These are phyloP conservation scores for Claviceps humidiphila DNA, from an alignment of 2,329 filamentous ascomycete genomes.

Conservation along the genomic window DNA sequence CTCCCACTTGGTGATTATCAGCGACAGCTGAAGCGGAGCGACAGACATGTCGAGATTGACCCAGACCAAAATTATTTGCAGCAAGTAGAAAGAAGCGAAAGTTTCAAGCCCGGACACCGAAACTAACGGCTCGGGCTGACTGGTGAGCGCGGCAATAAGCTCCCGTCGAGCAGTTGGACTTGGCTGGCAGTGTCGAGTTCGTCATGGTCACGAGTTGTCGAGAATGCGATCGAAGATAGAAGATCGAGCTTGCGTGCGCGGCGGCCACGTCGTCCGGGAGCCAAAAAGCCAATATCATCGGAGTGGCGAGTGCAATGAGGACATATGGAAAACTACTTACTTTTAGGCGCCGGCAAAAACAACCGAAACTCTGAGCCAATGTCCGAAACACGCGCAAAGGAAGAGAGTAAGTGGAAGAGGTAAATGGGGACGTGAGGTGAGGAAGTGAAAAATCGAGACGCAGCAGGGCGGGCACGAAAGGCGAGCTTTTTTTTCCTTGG, in stretches of 20 bases:
- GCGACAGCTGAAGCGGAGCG: neutral
- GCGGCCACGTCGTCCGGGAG: neutral
- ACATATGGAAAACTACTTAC: slow-evolving; percentile 25
- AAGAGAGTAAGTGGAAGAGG: slow-evolving; percentile 27
- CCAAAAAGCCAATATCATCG: neutral
- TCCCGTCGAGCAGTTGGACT: neutral
- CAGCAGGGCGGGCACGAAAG: slow-evolving; percentile 21
- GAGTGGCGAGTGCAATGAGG: neutral
- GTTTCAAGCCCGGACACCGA: neutral
- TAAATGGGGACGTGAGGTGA: slow-evolving; percentile 18
- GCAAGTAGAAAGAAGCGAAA: neutral
- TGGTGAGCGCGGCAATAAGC: too few relatives aligned
- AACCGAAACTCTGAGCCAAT: slow-evolving; percentile 29
- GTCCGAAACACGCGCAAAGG: slow-evolving; percentile 33
- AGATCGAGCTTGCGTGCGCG: neutral
- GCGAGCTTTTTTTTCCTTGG: slow-evolving; percentile 18
- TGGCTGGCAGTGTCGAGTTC: slow-evolving; percentile 2
- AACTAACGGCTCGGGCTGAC: neutral
- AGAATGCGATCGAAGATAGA: slow-evolving; percentile 5
- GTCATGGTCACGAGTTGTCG: slow-evolving; percentile 9
- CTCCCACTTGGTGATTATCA: neutral
- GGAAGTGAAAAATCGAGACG: slow-evolving; percentile 17
- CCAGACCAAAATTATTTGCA: neutral
- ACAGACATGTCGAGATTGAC: neutral
- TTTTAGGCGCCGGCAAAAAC: slow-evolving; percentile 41